These are phyloP conservation scores for Venturia asperata DNA, from an alignment of 2,329 filamentous ascomycete species.

Conservation along the genomic window DNA sequence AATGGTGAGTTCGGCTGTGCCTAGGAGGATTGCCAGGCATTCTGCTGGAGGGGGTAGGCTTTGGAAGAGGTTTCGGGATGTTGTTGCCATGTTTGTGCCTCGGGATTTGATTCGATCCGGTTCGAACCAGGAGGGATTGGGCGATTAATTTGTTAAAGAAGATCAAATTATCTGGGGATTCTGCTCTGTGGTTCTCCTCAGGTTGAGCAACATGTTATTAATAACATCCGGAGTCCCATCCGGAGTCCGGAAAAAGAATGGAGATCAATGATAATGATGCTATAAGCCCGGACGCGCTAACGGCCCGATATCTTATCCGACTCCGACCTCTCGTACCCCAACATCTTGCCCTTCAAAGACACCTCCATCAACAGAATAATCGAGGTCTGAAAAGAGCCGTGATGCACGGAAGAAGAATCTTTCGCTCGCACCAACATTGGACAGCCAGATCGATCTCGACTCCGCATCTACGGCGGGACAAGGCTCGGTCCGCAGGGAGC, in stretches of 20 bases:
- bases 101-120: not conserved
- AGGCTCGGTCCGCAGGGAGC: not conserved
- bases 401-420: not conserved
- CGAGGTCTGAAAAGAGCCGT: not conserved
- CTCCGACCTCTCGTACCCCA: not conserved
- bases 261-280: conserved; percentile 12
- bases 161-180: not conserved
- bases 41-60: conserved; percentile 31
- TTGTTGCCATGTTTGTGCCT: conserved; percentile 7
- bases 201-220: not conserved
- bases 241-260: not conserved
- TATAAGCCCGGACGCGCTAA: not conserved
- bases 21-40: conserved; percentile 31
- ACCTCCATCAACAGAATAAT: not conserved
- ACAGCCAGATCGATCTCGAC: not conserved
- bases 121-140: not conserved
- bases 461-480: not conserved
- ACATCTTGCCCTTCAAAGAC: not conserved
- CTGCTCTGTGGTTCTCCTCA: not conserved
- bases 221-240: too few species aligned
- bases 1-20: conserved; percentile 27
- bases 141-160: not conserved
- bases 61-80: conserved; percentile 22
- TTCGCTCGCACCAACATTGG: not conserved
- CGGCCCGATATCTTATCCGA: not conserved